Base-by-base conservation (phyloP, 495 filamentous ascomycete genomes). In the Podospora sp. region DNA sequence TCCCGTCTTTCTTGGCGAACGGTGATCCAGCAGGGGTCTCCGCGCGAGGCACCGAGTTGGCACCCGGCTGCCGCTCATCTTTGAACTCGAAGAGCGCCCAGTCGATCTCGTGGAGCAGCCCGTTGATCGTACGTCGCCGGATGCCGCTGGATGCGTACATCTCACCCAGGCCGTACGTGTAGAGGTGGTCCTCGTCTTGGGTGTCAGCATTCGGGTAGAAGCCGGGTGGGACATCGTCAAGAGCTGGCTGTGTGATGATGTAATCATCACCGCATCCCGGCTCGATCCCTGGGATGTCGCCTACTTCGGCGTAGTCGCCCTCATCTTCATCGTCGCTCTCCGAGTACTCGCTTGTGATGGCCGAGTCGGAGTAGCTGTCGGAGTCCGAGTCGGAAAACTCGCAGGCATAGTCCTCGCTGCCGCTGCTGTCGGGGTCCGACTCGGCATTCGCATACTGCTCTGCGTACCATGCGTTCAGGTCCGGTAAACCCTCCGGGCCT, bases 71-170 rank as follows among this genome's bases (percentile, higher is more conserved):
- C 14, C 94, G 87, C 20, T 88, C 83, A 8, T 89, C 81, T 21
- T 89, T 79, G 60, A 98, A 90, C 73, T 93, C 90, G 67, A 98
- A 91, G 11, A 98, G 79, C 0, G 94, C 93, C 94, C 94, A 98
- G 75, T 98, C 94, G 66, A 98, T 93, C 75, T 98, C 94, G 71
- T 98, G 94, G 16, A 91, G 84, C 14, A 94, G 77, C 6, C 86
- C 86, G 26, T 86, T 81, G 12, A 71, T 63, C 0, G 76, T 83
- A 70, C 88, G 88, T 2, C 95, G 87, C 20, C 91, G 85, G 63
- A 97, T 87, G 9, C 94, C 94, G 20, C 92, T 96, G 1, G 92
- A 96, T 20, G 94, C 94, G 66, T 96, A 91, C 29, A 97, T 81
- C 68, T 91, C 89, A 12, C 94, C 94, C 2, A 98, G 80, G 9